Evolutionary conservation across 192 early-diverging fungal species (phyloP).

Genomic region (Geranomyces variabilis): DNA sequence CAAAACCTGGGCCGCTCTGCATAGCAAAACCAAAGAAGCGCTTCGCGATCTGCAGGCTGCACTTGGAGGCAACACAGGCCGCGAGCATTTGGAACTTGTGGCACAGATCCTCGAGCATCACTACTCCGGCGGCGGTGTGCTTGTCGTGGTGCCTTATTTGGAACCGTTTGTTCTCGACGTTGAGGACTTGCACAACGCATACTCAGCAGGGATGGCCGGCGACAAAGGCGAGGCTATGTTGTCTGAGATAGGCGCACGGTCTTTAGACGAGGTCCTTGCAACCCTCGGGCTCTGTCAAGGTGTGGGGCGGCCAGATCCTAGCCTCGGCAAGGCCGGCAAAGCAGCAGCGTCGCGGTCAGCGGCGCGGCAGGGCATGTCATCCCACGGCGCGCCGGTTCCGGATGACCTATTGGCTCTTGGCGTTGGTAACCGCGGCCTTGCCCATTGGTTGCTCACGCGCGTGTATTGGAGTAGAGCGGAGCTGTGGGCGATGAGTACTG

Average conservation of each 20-base stretch:
- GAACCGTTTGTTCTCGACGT: slow-evolving; percentile 36
- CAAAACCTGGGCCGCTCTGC: slow-evolving; percentile 32
- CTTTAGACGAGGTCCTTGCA: slow-evolving; percentile 20
- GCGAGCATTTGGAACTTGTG: slow-evolving; percentile 30
- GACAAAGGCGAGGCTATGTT: slow-evolving; percentile 19
- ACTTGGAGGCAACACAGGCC: slow-evolving; percentile 6
- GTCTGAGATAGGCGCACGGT: slow-evolving; percentile 30
- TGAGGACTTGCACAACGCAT: slow-evolving; percentile 35
- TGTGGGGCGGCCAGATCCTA: slow-evolving; percentile 19
- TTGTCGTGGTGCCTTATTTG: slow-evolving; percentile 36
- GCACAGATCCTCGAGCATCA: slow-evolving; percentile 39
- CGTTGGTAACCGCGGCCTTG: slow-evolving; percentile 3
- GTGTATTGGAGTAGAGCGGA: slow-evolving; percentile 27
- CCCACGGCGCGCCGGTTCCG: not conserved
- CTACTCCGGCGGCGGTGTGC: slow-evolving; percentile 27
- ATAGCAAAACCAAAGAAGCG: slow-evolving; percentile 19
- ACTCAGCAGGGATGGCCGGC: slow-evolving; percentile 28
- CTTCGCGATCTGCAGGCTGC: slow-evolving; percentile 25
- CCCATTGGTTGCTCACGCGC: slow-evolving; percentile 31
- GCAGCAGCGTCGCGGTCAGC: not conserved
- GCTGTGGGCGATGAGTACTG: slow-evolving; percentile 18
- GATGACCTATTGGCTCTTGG: slow-evolving; percentile 21
- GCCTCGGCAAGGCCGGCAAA: slow-evolving; percentile 12
- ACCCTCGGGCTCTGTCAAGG: slow-evolving; percentile 28
- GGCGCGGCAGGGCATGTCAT: not conserved